Conservation (phyloP, 2,329 filamentous ascomycete genomes). For the Exophiala sp. region DNA sequence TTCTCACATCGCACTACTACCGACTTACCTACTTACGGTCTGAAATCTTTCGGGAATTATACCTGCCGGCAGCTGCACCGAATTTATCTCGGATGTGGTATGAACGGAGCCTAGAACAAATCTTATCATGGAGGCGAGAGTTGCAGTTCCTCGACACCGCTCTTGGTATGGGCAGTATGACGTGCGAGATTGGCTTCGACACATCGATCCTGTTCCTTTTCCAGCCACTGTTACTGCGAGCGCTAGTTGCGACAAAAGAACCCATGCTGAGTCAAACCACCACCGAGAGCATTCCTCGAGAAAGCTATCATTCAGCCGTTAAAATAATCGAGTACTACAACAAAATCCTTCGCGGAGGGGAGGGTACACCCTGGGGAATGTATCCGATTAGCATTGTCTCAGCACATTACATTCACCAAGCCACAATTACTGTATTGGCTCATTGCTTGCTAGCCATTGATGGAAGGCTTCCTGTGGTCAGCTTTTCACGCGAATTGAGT, state of each 20-base stretch:
- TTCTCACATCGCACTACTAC: conserved; percentile 35
- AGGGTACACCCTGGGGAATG: conserved; percentile 29
- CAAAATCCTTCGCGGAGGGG: conserved; percentile 32
- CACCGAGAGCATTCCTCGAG: conserved; percentile 26
- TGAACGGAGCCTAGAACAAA: conserved; percentile 28
- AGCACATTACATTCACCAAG: conserved; percentile 34
- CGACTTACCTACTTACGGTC: conserved; percentile 37
- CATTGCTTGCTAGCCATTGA: conserved; percentile 32
- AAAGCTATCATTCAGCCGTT: conserved; percentile 32
- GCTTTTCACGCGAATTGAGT: conserved; percentile 24
- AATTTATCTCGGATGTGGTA: conserved; percentile 30
- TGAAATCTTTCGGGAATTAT: conserved; percentile 35
- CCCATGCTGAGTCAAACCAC: conserved; percentile 19
- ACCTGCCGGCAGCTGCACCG: conserved; percentile 30
- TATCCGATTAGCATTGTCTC: conserved; percentile 35
- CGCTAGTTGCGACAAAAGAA: conserved; percentile 25
- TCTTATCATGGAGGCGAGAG: conserved; percentile 28
- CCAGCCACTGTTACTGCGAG: conserved; percentile 32
- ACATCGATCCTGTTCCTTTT: conserved; percentile 35
- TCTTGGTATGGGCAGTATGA: conserved; percentile 31
- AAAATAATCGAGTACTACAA: conserved; percentile 32
- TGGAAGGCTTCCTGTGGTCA: conserved; percentile 27
- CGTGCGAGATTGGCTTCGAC: conserved; percentile 34
- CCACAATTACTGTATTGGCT: conserved; percentile 32
- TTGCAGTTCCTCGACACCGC: conserved; percentile 21